Base-by-base conservation (phyloP, 179 eudicot species). In the Spergularia azorica region DNA sequence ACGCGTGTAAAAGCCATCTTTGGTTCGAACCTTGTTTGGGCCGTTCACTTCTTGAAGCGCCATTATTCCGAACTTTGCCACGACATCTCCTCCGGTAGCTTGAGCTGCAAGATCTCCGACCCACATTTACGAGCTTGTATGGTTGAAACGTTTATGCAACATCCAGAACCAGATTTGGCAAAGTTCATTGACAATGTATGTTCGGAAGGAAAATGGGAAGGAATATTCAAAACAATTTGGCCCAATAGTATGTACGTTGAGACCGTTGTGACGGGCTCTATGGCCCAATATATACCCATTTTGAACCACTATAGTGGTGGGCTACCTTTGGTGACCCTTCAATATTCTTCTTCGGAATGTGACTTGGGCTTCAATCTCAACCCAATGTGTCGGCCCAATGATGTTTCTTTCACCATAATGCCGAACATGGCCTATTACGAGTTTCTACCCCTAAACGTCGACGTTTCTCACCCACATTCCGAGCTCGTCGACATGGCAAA, bases 391-490 rank as follows among this genome's bases (percentile, higher is more conserved):
- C 79, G 83, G n/a, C 97, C 97, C 6, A 82, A 88, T 0, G 57
- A 54, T 10, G 92, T 88, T 1, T 82, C 84, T 20, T 92, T 91
- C 79, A 92, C 97, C 55, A 89, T 92, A 43, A 75, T 92, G 90
- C 97, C 97, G 3, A 88, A 90, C 68, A 84, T 92, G 94, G 97
- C 84, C 0, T 92, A 84, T 69, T 92, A 90, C 59, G 97, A 92
- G 87, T 92, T 92, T 70, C 72, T 92, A 71, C 92, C 92, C 0
- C 86, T 86, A 50, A 36, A 69, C 0, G 18, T 0, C 9, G 73
- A 51, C 16, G 14, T 12, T n/a, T 48, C 15, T 1, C 9, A 56
- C 0, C 10, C 4, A 48, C 36, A 14, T 0, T 11, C 10, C 7
- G 4, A 32, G 43, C 84, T 85, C 0, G 86, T 92, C 3, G 90